Base-by-base conservation (phyloP, 148 eudicot species). In the Rhododendron vialii region DNA sequence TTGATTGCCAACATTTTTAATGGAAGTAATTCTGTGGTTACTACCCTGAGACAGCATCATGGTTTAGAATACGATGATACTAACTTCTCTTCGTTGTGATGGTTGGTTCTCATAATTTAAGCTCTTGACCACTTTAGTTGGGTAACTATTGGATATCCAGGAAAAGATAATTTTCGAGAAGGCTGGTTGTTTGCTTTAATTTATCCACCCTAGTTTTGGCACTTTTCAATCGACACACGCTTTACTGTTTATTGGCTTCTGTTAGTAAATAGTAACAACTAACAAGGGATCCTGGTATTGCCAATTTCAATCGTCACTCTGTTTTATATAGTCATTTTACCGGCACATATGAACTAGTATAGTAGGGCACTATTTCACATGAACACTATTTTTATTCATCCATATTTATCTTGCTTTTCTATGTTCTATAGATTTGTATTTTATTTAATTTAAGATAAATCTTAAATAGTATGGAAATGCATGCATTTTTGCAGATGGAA, bases 401-500 rank as follows among this genome's bases (percentile, higher is more conserved):
- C 48, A 36, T 74, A 3, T 47, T 51, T 87, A 69, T 83, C 24
- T 3, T 55, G 59, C 5, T 55, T 14, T 14, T 55, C 59, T 3
- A 3, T 55, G 61, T 15, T 55, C 61, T 55, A 55, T 55, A 18
- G 1, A 55, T 55, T 55, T 55, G 61, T 55, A 5, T 55, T 55
- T 55, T 55, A 55, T 55, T 4, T 55, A 0, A 55, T 55, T 55
- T 55, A 55, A 55, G 61, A 55, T 55, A 41, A 41, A 41, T 55
- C 1, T 55, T 55, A 1, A 55, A 55, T 55, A 55, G 61, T 4
- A 55, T 55, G 4, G 20, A 17, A 55, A 55, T 55, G 61, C 22
- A 51, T 55, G 61, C 67, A 84, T 85, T 82, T 28, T 71, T 57
- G 81, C 87, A 97, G 99, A 91, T 97, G 98, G 95, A 95, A 91